Evolutionary conservation across 345 rosid species (phyloP).

Genomic region (Salix caprea): DNA sequence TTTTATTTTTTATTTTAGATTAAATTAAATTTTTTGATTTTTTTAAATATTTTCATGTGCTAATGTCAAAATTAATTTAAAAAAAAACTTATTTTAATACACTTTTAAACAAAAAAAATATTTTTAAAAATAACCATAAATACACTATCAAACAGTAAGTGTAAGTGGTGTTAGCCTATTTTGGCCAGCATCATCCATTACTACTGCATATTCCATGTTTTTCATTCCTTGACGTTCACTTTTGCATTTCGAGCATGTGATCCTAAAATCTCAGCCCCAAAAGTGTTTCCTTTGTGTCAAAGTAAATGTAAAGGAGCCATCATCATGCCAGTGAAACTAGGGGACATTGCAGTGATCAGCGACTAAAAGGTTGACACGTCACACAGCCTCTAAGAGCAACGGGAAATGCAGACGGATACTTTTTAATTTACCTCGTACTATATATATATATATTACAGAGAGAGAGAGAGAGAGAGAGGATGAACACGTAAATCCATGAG

Average conservation of each 20-base stretch:
- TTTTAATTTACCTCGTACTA: not conserved
- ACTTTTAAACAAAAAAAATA: too few species aligned
- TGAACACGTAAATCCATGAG: not conserved
- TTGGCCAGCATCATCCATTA: not conserved
- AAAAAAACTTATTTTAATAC: too few species aligned
- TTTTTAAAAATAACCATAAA: too few species aligned
- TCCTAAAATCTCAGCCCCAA: not conserved
- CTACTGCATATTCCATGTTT: too few species aligned
- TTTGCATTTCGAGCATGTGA: constrained; percentile 9
- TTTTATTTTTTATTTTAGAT: too few species aligned
- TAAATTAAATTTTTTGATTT: too few species aligned
- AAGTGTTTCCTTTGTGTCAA: constrained; percentile 13
- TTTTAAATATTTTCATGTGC: too few species aligned
- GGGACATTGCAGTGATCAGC: not conserved
- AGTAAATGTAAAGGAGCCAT: constrained; percentile 1
- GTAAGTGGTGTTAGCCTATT: not conserved
- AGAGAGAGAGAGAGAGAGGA: not conserved
- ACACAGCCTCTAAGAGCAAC: not conserved
- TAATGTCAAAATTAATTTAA: too few species aligned
- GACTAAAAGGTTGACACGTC: not conserved
- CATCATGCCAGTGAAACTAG: not conserved
- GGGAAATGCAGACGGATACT: not conserved
- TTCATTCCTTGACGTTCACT: not conserved
- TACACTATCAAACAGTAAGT: too few species aligned
- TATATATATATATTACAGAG: too few species aligned